Percentiles rank a stretch among this genome's conserved stretches.
These are phyloP conservation scores for Aspergillus uvarum DNA, from an alignment of 2,329 filamentous ascomycete species.

Conservation along the genomic window DNA sequence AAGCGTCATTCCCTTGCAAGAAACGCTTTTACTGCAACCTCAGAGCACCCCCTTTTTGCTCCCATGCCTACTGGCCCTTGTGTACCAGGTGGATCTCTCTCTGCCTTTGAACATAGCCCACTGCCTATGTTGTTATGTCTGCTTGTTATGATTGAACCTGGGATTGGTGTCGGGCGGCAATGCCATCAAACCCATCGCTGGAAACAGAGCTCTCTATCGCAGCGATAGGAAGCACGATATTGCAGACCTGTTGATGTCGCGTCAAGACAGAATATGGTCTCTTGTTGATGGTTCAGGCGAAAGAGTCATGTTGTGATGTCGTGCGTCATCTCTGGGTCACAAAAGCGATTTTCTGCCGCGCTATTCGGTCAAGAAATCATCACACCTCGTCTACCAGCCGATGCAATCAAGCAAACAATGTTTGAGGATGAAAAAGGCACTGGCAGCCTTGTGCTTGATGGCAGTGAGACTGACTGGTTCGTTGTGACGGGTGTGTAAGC, in stretches of 20 bases:
- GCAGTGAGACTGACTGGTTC: conserved; percentile 10
- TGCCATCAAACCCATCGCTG: not conserved
- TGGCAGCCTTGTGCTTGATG: not conserved
- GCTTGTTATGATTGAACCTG: not conserved
- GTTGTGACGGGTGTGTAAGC: conserved; percentile 22
- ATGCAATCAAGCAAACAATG: not conserved
- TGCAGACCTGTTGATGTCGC: not conserved
- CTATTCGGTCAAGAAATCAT: not conserved
- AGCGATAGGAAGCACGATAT: not conserved
- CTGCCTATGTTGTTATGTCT: not conserved
- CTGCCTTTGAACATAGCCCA: not conserved
- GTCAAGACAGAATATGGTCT: not conserved
- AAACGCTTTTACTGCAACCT: not conserved
- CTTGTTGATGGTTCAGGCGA: not conserved
- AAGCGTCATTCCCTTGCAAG: conserved; percentile 30
- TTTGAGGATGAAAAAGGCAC: not conserved
- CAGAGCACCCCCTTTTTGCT: not conserved
- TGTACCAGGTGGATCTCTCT: not conserved
- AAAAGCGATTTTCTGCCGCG: not conserved
- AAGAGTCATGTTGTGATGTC: not conserved
- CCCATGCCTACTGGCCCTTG: not conserved
- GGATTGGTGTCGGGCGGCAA: not conserved
- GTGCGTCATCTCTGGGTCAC: not conserved
- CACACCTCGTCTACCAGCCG: not conserved
- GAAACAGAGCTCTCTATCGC: not conserved